Base-by-base conservation (phyloP, 257 asterid genomes). In the Fraxinus cuspidata region DNA sequence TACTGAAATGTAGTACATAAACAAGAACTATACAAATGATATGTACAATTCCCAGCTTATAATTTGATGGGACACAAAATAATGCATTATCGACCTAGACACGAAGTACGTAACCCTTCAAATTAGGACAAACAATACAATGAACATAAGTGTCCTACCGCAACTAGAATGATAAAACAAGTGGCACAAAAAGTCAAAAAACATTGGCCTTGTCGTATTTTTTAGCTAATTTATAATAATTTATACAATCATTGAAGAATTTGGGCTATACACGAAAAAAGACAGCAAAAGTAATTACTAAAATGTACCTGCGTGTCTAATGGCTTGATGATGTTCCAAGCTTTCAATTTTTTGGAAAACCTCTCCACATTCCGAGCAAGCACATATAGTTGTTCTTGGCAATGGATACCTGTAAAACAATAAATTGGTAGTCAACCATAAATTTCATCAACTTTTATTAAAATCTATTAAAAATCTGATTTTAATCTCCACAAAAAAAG, bases 281-380 rank as follows among this genome's bases (percentile, higher is more conserved):
- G 25, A 18, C 64, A 53, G 25, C 64, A 19, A 19, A 53, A 19
- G 64, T 4, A 53, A 53, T 5, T 19, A 58, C 28, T 8, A 58
- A 40, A 2, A 29, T 9, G 67, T 84, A 92, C 99, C 99, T 70
- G 99, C 99, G 80, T 94, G 99, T 79, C 85, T 87, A 28, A 92
- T 87, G 3, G 99, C 97, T 84, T 87, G 97, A 81, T 94, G 99
- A 87, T 90, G 97, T 32, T 94, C 94, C 83, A 94, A 83, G 85
- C 94, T 94, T 85, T 92, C 97, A 78, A 90, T 80, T 81, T 89
- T 94, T 12, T 96, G 96, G 80, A 94, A 94, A 65, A 92, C 93
- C 82, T 94, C 99, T 60, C 99, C 98, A 78, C 99, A 94, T 21
- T 90, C 91, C 0, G 97, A 73, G 78, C 99, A 94, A 79, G 92